These are phyloP conservation scores for Dendrobium catenatum DNA, from an alignment of 106 monocot genomes.

Conservation along the genomic window DNA sequence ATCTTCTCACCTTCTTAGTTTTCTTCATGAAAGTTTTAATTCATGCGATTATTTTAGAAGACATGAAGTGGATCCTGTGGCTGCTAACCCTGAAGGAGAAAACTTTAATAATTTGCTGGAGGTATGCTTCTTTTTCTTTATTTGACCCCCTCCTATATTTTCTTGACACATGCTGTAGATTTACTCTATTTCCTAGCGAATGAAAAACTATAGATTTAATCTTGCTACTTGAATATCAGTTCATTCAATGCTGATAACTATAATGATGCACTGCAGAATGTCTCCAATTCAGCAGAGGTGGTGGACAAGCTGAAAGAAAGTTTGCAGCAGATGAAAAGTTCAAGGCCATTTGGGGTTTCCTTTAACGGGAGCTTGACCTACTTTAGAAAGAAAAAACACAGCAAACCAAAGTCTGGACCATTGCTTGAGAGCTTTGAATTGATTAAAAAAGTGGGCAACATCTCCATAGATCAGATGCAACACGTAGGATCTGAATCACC, in stretches of 20 bases:
- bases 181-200: background rate
- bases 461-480: slow-evolving; percentile 15
- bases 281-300: slow-evolving; percentile 6
- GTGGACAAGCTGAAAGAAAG: slow-evolving; percentile 13
- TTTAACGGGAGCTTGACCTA: slow-evolving; percentile 50
- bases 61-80: background rate
- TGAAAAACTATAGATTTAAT: slow-evolving; percentile 6
- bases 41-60: slow-evolving; percentile 15
- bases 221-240: background rate
- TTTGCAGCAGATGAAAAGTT: slow-evolving; percentile 7
- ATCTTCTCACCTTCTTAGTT: slow-evolving; percentile 21
- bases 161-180: background rate
- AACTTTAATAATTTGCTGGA: background rate
- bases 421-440: slow-evolving; percentile 15
- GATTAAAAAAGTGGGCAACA: slow-evolving; percentile 10
- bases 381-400: slow-evolving; percentile 54
- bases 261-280: slow-evolving; percentile 8
- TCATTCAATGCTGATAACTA: slow-evolving; percentile 16
- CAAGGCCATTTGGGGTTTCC: slow-evolving; percentile 14
- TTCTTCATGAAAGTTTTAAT: slow-evolving; percentile 21
- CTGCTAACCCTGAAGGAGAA: background rate
- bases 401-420: slow-evolving; percentile 22
- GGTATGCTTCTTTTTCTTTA: slow-evolving; percentile 4
- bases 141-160: background rate
- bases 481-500: slow-evolving; percentile 8